Evolutionary conservation across 495 filamentous ascomycete genomes (phyloP).

Genomic region (Podospora bellae-mahoneyi): DNA sequence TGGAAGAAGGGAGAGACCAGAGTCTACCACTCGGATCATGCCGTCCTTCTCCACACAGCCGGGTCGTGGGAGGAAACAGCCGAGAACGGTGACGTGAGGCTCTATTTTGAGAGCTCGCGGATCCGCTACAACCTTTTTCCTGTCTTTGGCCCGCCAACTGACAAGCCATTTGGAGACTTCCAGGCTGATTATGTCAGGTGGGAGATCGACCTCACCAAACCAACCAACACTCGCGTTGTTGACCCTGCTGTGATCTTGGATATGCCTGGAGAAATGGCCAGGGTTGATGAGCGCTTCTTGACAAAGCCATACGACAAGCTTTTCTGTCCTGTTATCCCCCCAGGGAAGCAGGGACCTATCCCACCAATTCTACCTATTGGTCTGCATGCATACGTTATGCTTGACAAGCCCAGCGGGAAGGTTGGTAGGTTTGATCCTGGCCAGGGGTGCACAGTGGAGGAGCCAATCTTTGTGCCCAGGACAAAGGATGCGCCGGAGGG

Average conservation of each 20-base stretch:
- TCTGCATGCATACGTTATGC: neutral
- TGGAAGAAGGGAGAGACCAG: neutral
- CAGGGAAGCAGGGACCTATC: neutral
- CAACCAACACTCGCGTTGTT: neutral
- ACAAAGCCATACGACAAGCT: conserved; percentile 1
- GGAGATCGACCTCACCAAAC: conserved; percentile 4
- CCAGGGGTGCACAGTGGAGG: neutral
- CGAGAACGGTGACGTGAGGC: neutral
- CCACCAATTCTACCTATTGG: neutral
- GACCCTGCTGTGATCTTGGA: conserved; percentile 11
- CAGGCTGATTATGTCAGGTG: conserved; percentile 5
- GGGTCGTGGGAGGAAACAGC: conserved; percentile 10
- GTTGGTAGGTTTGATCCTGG: neutral
- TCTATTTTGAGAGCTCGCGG: neutral
- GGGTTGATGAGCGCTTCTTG: conserved; percentile 14
- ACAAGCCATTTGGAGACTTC: conserved; percentile 4
- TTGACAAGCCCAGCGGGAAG: neutral
- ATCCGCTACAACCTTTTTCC: neutral
- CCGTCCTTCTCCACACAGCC: conserved; percentile 8
- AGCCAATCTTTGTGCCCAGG: neutral
- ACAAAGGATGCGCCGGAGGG: neutral
- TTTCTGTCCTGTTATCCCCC: conserved; percentile 4
- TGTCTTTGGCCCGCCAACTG: neutral
- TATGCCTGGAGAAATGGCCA: conserved; percentile 11
- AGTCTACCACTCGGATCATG: conserved; percentile 12